phyloP scores from a whole-genome alignment of 1,284 basidiomycete genomes.

The Boletellus sp. region DNA sequence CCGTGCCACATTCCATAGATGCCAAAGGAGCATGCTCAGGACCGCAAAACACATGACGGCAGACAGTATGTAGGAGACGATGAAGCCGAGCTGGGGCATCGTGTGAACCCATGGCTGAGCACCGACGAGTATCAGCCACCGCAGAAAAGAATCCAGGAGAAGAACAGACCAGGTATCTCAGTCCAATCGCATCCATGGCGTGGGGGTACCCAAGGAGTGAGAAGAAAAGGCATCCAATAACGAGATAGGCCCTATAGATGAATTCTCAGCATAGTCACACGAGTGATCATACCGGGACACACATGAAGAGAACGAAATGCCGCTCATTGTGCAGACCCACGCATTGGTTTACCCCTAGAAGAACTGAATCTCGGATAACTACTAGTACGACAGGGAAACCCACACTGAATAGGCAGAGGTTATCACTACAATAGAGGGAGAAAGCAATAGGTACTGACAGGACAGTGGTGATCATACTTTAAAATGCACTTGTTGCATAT shows the following conservation, averaged over 20 bases:
- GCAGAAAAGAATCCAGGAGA: slow-evolving; percentile 1
- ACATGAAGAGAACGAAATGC: slow-evolving; percentile 96
- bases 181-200: slow-evolving; percentile 57
- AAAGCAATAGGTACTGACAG: slow-evolving; percentile 48
- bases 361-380: neutral
- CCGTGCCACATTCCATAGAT: slow-evolving; percentile 69
- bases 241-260: slow-evolving; percentile 64
- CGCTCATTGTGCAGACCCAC: slow-evolving; percentile 94
- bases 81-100: slow-evolving; percentile 68
- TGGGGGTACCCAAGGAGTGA: slow-evolving; percentile 55
- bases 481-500: slow-evolving; percentile 90
- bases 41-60: slow-evolving; percentile 78
- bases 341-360: slow-evolving; percentile 93
- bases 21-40: slow-evolving; percentile 76
- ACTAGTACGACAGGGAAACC: slow-evolving; percentile 9
- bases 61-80: slow-evolving; percentile 76
- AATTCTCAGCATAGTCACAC: neutral
- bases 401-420: slow-evolving; percentile 20
- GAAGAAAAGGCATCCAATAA: slow-evolving; percentile 57
- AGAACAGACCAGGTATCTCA: slow-evolving; percentile 40
- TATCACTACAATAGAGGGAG: neutral
- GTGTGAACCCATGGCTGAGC: slow-evolving; percentile 55
- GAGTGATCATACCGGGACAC: neutral
- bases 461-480: slow-evolving; percentile 95
- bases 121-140: slow-evolving; percentile 3